Evolutionary conservation across 2,329 filamentous ascomycete species (phyloP), one percentile per base, ranked within the genome.

Genomic region (Botryotinia calthae): DNA sequence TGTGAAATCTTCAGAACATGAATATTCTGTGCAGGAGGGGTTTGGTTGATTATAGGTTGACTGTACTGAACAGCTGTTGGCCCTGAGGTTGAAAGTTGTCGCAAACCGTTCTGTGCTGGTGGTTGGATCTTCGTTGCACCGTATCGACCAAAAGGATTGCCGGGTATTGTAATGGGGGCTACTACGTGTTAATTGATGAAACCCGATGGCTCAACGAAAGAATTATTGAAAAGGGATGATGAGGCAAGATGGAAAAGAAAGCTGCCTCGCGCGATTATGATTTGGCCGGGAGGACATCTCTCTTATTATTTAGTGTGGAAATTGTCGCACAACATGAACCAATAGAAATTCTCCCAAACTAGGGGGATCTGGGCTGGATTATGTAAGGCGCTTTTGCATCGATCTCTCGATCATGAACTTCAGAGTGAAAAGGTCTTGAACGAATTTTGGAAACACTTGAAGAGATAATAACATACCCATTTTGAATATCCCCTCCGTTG

Each of bases 191-290:
- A 68, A 68, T 56, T 56, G 65, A 68, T 68, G 51, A 42, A 42
- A 56, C n/a, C 61, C n/a, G 37, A 62, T 48, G 9, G 37, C 37
- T 64, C 71, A 64, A 74, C 63, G 56, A 71, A 74, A 58, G 56
- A 48, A 64, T 56, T 62, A 51, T 72, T 65, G 70, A 62, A 59
- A 70, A 70, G 48, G 70, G 37, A 66, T 46, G 48, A 63, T 72
- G 63, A 48, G 70, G 59, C 42, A 54, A 63, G 69, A 66, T 37
- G 62, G 72, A 59, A 58, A 31, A 54, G 65, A 67, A 67, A 42
- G 65, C 48, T 42, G 65, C 65, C 65, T 56, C 12, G 48, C 48
- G 65, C 65, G 40, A 40, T 56, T 37, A 44, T 42, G 18, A 42
- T 68, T 44, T n/a, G n/a, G n/a, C 20, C 48, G 18, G 65, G 48